Conservation (phyloP, 352 stramenopile species). For the Pythium biforme region DNA sequence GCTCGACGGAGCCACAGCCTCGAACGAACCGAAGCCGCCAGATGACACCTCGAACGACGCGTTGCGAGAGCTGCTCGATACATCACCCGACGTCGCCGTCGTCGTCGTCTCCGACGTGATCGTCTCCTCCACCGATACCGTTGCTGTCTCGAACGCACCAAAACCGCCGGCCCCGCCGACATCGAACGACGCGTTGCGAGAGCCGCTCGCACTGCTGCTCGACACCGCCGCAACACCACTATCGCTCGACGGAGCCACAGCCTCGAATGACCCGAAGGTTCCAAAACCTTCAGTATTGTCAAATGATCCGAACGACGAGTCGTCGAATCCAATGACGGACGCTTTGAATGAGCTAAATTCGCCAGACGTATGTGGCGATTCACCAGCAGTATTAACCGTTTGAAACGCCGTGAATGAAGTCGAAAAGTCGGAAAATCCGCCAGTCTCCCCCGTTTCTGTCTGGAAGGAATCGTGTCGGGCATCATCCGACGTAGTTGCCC, state of each 20-base stretch:
- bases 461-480: not conserved
- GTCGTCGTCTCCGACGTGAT: not conserved
- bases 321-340: not conserved
- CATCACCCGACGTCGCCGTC: not conserved
- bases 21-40: slow-evolving; percentile 12
- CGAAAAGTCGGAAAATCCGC: slow-evolving; percentile 1
- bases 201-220: not conserved
- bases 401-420: slow-evolving; percentile 8
- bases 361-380: not conserved
- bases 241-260: not conserved
- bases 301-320: not conserved
- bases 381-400: too few relatives aligned
- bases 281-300: not conserved
- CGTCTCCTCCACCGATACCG: too few relatives aligned
- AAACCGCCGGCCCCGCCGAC: not conserved
- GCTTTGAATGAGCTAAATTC: slow-evolving; percentile 8
- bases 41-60: slow-evolving; percentile 15
- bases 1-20: not conserved
- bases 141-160: slow-evolving; percentile 1
- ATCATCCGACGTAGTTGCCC: not conserved
- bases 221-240: not conserved
- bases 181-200: slow-evolving; percentile 16
- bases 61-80: slow-evolving; percentile 4
- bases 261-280: slow-evolving; percentile 12
- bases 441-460: not conserved